A percentile compares a stretch with the other conserved stretches of the same genome.
Conservation (phyloP, 2,329 filamentous ascomycete genomes). For the Coniochaeta pulveracea region DNA sequence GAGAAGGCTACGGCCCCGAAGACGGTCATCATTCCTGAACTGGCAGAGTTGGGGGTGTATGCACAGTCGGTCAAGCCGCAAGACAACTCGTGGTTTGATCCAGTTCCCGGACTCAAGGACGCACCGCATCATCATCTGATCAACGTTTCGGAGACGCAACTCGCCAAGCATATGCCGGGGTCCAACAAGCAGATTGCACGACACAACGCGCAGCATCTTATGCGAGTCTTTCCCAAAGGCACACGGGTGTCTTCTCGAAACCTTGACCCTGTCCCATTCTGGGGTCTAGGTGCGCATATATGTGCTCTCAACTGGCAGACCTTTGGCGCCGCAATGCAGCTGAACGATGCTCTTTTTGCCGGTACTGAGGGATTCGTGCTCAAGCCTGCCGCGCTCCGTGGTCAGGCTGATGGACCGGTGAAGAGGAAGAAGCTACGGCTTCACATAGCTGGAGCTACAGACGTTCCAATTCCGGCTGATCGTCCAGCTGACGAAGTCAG, state of each 20-base stretch:
- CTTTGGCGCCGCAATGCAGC: slow-evolving; percentile 53
- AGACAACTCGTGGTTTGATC: slow-evolving; percentile 54
- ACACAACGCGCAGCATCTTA: slow-evolving; percentile 56
- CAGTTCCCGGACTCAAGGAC: slow-evolving; percentile 33
- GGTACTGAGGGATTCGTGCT: slow-evolving; percentile 55
- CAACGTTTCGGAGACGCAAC: slow-evolving; percentile 55
- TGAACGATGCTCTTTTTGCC: slow-evolving; percentile 57
- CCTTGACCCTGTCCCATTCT: slow-evolving; percentile 50
- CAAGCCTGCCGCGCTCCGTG: slow-evolving; percentile 49
- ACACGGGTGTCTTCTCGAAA: slow-evolving; percentile 57
- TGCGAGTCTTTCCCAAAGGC: slow-evolving; percentile 60
- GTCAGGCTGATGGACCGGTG: slow-evolving; percentile 38
- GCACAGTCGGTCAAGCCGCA: slow-evolving; percentile 58
- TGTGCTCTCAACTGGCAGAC: slow-evolving; percentile 62
- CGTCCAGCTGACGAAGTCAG: slow-evolving; percentile 41
- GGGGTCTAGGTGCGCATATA: slow-evolving; percentile 57
- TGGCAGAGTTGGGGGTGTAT: slow-evolving; percentile 56
- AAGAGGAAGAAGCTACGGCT: slow-evolving; percentile 37
- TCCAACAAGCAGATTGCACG: slow-evolving; percentile 34
- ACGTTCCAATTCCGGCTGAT: slow-evolving; percentile 42
- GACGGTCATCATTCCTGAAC: slow-evolving; percentile 48
- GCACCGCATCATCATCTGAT: slow-evolving; percentile 55
- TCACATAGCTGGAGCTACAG: slow-evolving; percentile 50
- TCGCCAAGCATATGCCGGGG: slow-evolving; percentile 37
- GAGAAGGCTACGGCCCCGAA: slow-evolving; percentile 36